Evolutionary conservation across 768 basidiomycete genomes (phyloP), one percentile per base, ranked within the genome.

Genomic region (Kwoniella bestiolae): DNA sequence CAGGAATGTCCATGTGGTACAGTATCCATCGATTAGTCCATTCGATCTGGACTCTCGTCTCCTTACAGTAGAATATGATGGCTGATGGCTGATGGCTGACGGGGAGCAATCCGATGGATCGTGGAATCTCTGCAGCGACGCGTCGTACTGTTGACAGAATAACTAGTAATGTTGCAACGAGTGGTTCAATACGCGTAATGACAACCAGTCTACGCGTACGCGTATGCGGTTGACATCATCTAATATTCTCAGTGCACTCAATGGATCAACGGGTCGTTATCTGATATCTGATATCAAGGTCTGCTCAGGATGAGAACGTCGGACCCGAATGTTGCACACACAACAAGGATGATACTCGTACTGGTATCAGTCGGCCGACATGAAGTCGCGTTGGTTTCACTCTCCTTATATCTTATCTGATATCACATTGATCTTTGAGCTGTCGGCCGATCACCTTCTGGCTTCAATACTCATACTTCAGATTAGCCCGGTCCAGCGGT

Each of bases 51-150:
- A 18, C 38, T 41, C 18, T 41, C 12, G 38, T 18, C 18, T 41
- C n/a, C n/a, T n/a, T n/a, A n/a, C n/a, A n/a, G n/a, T n/a, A n/a
- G n/a, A n/a, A n/a, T n/a, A n/a, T n/a, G n/a, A n/a, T 41, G 38
- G 35, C 9, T 14, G 12, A 14, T 11, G 38, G 38, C 38, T 55
- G 52, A 55, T 55, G 52, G 52, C 52, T 55, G 52, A 26, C 14
- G 18, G 38, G 12, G 34, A 41, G 38, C 38, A 14, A 41, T 41
- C 38, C 38, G 38, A 41, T 41, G 38, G 38, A 41, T 41, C 38
- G 38, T 41, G 12, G 38, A 11, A n/a, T n/a, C n/a, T n/a, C n/a
- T n/a, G n/a, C 8, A 35, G 29, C 32, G 31, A 55, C 52, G 52
- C 52, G 52, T 55, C 32, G 50, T 34, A 3, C 5, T 34, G n/a